Conservation (phyloP, 805 yeast species). For the Wickerhamomyces subpelliculosus region DNA sequence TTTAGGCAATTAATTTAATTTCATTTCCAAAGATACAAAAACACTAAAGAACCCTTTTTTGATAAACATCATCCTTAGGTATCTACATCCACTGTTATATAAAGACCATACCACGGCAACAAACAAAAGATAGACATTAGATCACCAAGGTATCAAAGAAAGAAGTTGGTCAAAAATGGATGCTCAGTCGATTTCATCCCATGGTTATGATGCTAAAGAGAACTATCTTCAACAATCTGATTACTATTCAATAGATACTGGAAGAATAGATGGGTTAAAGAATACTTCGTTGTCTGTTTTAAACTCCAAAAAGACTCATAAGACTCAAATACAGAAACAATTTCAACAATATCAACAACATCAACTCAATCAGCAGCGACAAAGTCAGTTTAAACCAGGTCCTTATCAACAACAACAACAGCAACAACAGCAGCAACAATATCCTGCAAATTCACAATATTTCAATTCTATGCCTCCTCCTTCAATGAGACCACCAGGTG, state of each 20-base stretch:
- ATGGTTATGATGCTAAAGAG: neutral
- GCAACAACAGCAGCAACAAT: neutral
- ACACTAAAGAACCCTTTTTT: too few relatives aligned
- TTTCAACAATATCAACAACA: conserved; percentile 18
- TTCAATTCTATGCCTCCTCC: conserved; percentile 1
- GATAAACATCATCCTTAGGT: too few relatives aligned
- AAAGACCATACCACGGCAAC: neutral
- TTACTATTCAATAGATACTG: conserved; percentile 10
- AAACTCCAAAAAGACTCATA: conserved; percentile 16
- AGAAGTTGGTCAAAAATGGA: neutral
- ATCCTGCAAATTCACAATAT: neutral
- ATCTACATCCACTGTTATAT: too few relatives aligned
- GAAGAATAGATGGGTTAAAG: conserved; percentile 17
- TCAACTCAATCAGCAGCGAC: conserved; percentile 1
- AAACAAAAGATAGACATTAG: too few relatives aligned
- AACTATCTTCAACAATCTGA: neutral
- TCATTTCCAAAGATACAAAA: too few relatives aligned
- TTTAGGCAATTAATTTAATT: too few relatives aligned
- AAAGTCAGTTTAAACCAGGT: neutral
- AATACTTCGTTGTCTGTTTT: conserved; percentile 18
- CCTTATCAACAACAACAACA: neutral
- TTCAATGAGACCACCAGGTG: neutral
- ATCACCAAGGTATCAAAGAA: neutral
- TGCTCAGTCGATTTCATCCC: neutral
- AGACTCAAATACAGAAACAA: conserved; percentile 19